Conservation (phyloP, 1,284 basidiomycete genomes). For the Austropuccinia psidii region DNA sequence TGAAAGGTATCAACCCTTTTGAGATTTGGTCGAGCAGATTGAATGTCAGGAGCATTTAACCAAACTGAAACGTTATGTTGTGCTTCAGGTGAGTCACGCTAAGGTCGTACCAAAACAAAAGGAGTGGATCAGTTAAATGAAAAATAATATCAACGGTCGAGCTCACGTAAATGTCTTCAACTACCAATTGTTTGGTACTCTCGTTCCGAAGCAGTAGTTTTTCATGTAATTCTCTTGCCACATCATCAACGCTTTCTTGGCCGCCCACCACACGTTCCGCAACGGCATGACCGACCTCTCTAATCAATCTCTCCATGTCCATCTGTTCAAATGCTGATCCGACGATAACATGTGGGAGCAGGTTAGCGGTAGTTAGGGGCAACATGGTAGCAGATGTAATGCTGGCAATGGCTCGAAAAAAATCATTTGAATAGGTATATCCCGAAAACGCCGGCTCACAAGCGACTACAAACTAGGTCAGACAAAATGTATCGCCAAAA, state of each 20-base stretch:
- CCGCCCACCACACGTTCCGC: conserved; percentile 75
- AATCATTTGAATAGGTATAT: conserved; percentile 85
- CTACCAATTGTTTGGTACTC: conserved; percentile 88
- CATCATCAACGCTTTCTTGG: conserved; percentile 89
- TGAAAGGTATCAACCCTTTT: conserved; percentile 59
- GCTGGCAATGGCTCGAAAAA: conserved; percentile 82
- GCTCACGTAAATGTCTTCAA: conserved; percentile 74
- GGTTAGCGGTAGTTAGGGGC: conserved; percentile 87
- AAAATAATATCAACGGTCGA: too few species aligned
- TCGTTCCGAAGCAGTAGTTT: conserved; percentile 84
- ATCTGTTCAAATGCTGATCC: conserved; percentile 95
- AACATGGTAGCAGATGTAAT: conserved; percentile 93
- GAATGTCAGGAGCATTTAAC: conserved; percentile 63
- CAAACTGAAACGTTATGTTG: conserved; percentile 84
- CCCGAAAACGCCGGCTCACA: conserved; percentile 95
- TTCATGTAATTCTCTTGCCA: conserved; percentile 85
- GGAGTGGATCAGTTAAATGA: not conserved
- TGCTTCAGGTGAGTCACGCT: conserved; percentile 77
- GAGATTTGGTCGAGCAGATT: conserved; percentile 68
- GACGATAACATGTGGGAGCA: conserved; percentile 94
- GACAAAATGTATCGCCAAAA: not conserved
- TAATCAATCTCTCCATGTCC: conserved; percentile 89
- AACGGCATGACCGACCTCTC: conserved; percentile 86
- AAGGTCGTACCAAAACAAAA: not conserved
- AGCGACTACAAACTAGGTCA: conserved; percentile 80